phyloP scores from a whole-genome alignment of 768 basidiomycete species.

The Mrakia gelida region DNA sequence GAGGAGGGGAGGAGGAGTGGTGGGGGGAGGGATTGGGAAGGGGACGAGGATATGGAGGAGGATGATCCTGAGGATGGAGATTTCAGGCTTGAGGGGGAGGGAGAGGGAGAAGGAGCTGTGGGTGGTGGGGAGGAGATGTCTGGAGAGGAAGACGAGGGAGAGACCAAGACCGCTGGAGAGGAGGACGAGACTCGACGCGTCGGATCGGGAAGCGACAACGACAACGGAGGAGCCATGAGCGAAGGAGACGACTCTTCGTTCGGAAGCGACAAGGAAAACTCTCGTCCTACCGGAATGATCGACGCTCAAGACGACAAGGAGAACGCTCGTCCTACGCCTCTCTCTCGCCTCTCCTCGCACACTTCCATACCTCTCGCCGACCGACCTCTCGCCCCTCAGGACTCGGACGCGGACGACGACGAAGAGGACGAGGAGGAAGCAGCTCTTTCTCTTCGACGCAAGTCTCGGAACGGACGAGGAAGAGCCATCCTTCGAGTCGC shows the following conservation, averaged over 20 bases:
- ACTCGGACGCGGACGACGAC: conserved; percentile 68
- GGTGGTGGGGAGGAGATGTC: neutral
- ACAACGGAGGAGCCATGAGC: neutral
- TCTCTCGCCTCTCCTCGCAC: neutral
- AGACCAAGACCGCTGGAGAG: neutral
- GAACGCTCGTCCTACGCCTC: neutral
- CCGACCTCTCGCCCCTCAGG: conserved; percentile 62
- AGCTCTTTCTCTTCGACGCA: conserved; percentile 38
- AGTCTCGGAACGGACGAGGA: conserved; percentile 39
- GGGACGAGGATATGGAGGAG: conserved; percentile 36
- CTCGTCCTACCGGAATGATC: conserved; percentile 3
- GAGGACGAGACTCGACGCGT: neutral
- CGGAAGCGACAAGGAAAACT: conserved; percentile 29
- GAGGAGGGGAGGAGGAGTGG: neutral
- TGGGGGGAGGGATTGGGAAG: conserved; percentile 12
- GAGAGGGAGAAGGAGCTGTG: neutral
- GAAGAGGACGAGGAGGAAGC: conserved; percentile 55
- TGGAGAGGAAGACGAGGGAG: conserved; percentile 12
- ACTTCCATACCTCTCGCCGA: conserved; percentile 5
- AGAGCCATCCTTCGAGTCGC: conserved; percentile 51
- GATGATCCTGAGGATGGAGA: conserved; percentile 52
- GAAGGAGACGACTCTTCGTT: neutral
- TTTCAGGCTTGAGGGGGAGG: conserved; percentile 64
- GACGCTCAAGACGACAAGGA: conserved; percentile 18
- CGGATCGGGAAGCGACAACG: neutral